Conservation (phyloP, 2,329 filamentous ascomycete genomes). For the Colletotrichum sp. region DNA sequence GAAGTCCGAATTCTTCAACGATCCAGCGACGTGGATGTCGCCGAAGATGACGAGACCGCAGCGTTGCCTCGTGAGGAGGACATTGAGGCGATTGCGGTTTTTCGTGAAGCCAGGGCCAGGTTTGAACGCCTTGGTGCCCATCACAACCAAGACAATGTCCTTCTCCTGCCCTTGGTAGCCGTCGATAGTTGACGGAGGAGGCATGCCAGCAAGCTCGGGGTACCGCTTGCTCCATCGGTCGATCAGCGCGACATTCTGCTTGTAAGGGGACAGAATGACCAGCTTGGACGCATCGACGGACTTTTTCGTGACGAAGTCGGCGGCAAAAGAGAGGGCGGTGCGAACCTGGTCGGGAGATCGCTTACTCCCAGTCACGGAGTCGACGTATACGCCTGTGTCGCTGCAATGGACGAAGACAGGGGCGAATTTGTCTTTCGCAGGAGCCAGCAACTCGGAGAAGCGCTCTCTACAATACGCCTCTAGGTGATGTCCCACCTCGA, state of each 20-base stretch:
- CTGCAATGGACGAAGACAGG: constrained; percentile 26
- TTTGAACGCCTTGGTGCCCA: constrained; percentile 16
- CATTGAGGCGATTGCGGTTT: constrained; percentile 21
- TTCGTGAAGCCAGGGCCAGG: constrained; percentile 21
- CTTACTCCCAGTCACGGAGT: constrained; percentile 8
- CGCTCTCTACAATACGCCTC: neutral
- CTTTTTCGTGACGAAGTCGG: constrained; percentile 8
- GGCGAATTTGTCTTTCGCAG: neutral
- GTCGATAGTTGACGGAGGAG: constrained; percentile 18
- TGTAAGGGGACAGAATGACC: constrained; percentile 21
- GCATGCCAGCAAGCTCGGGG: constrained; percentile 8
- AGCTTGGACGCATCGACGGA: constrained; percentile 12
- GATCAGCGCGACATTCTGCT: constrained; percentile 19
- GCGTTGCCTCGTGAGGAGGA: constrained; percentile 22
- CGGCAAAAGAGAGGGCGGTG: constrained; percentile 21
- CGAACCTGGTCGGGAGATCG: constrained; percentile 19
- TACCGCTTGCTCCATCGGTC: constrained; percentile 8
- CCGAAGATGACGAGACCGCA: constrained; percentile 24
- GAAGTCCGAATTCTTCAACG: neutral
- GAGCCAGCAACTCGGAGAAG: neutral
- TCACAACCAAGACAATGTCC: constrained; percentile 24
- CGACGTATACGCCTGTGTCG: neutral
- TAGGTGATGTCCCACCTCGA: neutral
- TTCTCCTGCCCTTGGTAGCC: constrained; percentile 27
- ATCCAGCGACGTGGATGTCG: constrained; percentile 19